Conservation (phyloP, 257 asterid species). For the Lithospermum erythrorhizon region DNA sequence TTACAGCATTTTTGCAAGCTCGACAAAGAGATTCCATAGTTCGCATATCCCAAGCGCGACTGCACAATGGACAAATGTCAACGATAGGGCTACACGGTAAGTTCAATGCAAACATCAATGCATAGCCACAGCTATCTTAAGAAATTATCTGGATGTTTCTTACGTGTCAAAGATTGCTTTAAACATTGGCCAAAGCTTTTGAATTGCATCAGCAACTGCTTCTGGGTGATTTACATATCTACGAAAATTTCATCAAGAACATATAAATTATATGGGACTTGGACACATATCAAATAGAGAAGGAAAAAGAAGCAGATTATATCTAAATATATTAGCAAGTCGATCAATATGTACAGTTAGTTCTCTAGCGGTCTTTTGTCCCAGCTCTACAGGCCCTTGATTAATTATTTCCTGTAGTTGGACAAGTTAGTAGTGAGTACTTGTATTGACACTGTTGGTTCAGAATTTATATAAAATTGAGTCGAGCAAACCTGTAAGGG, state of each 20-base stretch:
- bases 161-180: slow-evolving; percentile 89
- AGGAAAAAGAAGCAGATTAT: slow-evolving; percentile 5
- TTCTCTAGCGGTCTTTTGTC: slow-evolving; percentile 87
- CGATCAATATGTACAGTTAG: slow-evolving; percentile 93
- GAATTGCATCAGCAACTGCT: slow-evolving; percentile 98
- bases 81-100: not conserved
- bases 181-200: slow-evolving; percentile 93
- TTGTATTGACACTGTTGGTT: slow-evolving; percentile 11
- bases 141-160: slow-evolving; percentile 23
- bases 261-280: slow-evolving; percentile 7
- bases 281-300: slow-evolving; percentile 5
- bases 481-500: slow-evolving; percentile 66
- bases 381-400: slow-evolving; percentile 74
- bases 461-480: slow-evolving; percentile 10
- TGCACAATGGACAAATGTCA: slow-evolving; percentile 20
- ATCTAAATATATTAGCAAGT: slow-evolving; percentile 90
- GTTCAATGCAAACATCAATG: not conserved
- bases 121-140: slow-evolving; percentile 6
- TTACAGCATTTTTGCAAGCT: slow-evolving; percentile 96
- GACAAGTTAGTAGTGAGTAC: slow-evolving; percentile 22
- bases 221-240: slow-evolving; percentile 94
- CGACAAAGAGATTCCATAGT: slow-evolving; percentile 99
- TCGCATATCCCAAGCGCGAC: slow-evolving; percentile 97
- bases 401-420: slow-evolving; percentile 65
- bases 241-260: slow-evolving; percentile 24